phyloP scores from a whole-genome alignment of 1,284 basidiomycete species.

The Ganoderma leucocontextum region DNA sequence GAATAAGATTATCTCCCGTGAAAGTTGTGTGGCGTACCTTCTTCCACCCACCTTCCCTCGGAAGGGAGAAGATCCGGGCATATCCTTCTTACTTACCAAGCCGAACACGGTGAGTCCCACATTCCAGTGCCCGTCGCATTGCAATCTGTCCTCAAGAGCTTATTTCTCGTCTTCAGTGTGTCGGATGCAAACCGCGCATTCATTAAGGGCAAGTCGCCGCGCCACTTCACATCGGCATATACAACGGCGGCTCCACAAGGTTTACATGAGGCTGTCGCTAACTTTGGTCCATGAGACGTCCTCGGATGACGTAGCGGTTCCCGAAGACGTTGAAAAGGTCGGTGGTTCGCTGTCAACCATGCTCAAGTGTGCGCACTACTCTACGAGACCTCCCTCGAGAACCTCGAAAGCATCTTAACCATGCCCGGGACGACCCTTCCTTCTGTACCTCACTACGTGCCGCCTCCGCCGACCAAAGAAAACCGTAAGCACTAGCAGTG shows the following conservation, averaged over 20 bases:
- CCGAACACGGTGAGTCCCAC: conserved; percentile 4
- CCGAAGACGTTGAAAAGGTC: not conserved
- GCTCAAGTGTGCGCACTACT: not conserved
- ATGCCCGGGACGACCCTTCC: conserved; percentile 27
- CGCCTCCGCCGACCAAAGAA: conserved; percentile 43
- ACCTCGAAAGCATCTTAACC: not conserved
- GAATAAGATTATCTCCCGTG: not conserved
- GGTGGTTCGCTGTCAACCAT: conserved; percentile 5
- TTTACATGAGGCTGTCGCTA: conserved; percentile 1
- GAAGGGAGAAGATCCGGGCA: not conserved
- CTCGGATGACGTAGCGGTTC: not conserved
- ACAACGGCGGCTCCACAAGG: not conserved
- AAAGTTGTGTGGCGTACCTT: not conserved
- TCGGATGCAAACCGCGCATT: conserved; percentile 2
- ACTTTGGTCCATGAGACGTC: not conserved
- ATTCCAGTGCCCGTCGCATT: not conserved
- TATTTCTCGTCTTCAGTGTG: not conserved
- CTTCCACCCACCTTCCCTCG: not conserved
- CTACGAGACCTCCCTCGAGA: not conserved
- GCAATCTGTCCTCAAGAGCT: not conserved
- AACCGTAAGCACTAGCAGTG: conserved; percentile 38
- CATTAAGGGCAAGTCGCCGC: not conserved
- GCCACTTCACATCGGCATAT: conserved; percentile 2
- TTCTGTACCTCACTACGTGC: conserved; percentile 44
- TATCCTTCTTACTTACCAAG: not conserved